Base-by-base conservation (phyloP, 2,329 filamentous ascomycete genomes). In the Blastomyces parvus region DNA sequence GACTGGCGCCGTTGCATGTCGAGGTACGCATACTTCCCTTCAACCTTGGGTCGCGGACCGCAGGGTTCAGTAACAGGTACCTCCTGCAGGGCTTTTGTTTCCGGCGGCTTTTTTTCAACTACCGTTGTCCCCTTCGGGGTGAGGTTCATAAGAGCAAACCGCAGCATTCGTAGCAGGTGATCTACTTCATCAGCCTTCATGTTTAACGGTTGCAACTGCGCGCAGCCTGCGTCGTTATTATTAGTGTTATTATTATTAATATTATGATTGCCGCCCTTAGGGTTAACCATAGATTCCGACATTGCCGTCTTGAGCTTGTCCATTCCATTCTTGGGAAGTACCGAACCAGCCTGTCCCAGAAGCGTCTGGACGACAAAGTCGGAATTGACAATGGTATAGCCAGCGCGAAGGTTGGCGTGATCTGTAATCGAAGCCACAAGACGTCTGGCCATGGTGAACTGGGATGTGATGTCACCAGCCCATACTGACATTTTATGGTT, bases 111-210 rank as follows among this genome's bases (percentile, higher is more conserved):
- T 66, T 75, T 75, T 61, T 76, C 73, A 55, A 76, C 69, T 25
- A 74, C 71, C 67, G 75, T 74, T 48, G 77, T 67, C 36, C 53
- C 72, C 71, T 67, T 77, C 71, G 40, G 73, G 71, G 65, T 77
- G 33, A 68, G 74, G 62, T 74, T 76, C 42, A 76, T 71, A 36
- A 78, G 67, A 11, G 76, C 77, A 67, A 78, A 78, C 36, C 76
- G 76, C 25, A 78, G 74, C 76, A 78, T 78, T 60, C 76, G 72
- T 53, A 78, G 69, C 50, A 78, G 65, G 46, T 75, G 74, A 38
- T 72, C 76, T 65, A 78, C 76, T 68, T 78, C 76, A 59, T 77
- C 75, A 38, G 75, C 76, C 38, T 75, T 70, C 75, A 78, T 78
- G 65, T 78, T 77, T 59, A 78, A 70, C 40, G 74, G 74, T 62